These are phyloP conservation scores for Thielaviopsis ethacetica DNA, from an alignment of 2,329 filamentous ascomycete species.

Conservation along the genomic window DNA sequence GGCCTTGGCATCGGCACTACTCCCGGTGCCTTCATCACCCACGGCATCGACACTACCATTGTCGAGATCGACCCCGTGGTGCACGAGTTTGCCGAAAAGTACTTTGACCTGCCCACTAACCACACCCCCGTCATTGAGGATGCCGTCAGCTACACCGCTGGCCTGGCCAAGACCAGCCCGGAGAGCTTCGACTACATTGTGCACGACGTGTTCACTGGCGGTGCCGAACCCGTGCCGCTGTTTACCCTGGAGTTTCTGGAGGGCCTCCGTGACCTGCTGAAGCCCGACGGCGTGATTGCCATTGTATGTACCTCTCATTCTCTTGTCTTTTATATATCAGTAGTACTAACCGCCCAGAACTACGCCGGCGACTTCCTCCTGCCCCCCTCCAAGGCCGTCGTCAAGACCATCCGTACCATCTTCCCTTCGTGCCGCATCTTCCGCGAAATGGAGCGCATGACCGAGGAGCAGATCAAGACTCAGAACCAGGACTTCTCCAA, in stretches of 20 bases:
- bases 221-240: conserved; percentile 73
- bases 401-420: conserved; percentile 64
- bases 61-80: conserved; percentile 90
- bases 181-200: conserved; percentile 75
- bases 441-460: conserved; percentile 50
- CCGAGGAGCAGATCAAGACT: conserved; percentile 29
- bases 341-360: conserved; percentile 43
- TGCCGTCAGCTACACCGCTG: conserved; percentile 52
- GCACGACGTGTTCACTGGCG: conserved; percentile 95
- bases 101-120: conserved; percentile 65
- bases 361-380: conserved; percentile 80
- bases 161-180: conserved; percentile 25
- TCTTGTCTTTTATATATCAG: no score
- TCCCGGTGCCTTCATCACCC: conserved; percentile 68
- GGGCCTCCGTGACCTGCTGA: conserved; percentile 54
- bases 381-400: conserved; percentile 58
- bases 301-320: conserved; percentile 44
- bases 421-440: conserved; percentile 89
- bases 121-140: conserved; percentile 71
- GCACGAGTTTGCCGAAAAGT: conserved; percentile 63
- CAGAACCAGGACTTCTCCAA: conserved; percentile 67
- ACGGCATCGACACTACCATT: conserved; percentile 83
- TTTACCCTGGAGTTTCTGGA: conserved; percentile 77
- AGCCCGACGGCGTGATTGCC: conserved; percentile 65
- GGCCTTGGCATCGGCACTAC: conserved; percentile 88